Evolutionary conservation across 2,329 filamentous ascomycete species (phyloP).

Genomic region (Coniochaeta ligniaria): DNA sequence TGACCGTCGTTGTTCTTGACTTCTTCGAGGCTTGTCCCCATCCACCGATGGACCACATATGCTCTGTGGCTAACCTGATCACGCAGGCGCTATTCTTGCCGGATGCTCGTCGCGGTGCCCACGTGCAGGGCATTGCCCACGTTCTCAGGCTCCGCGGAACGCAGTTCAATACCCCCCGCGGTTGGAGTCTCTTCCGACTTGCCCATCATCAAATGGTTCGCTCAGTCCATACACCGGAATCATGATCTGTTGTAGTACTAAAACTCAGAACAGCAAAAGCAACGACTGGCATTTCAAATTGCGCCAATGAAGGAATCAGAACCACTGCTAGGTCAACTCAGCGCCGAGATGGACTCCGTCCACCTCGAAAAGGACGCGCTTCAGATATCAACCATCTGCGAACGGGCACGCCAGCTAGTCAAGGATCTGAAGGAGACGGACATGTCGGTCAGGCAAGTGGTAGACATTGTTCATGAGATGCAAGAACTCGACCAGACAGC

Average conservation of each 20-base stretch:
- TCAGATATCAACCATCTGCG: conserved; percentile 20
- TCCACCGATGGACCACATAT: neutral
- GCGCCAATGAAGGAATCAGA: conserved; percentile 19
- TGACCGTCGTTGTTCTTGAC: conserved; percentile 31
- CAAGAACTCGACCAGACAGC: conserved; percentile 19
- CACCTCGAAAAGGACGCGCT: conserved; percentile 19
- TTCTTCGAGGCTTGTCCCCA: conserved; percentile 26
- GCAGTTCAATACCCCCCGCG: conserved; percentile 25
- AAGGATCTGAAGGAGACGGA: conserved; percentile 9
- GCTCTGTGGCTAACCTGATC: neutral
- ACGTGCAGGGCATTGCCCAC: conserved; percentile 31
- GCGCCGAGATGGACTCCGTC: conserved; percentile 17
- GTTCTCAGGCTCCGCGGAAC: conserved; percentile 27
- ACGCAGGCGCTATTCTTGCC: conserved; percentile 24
- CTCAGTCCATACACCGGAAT: neutral
- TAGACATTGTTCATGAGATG: conserved; percentile 22
- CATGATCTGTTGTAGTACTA: neutral
- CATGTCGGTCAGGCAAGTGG: conserved; percentile 6
- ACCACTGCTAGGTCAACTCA: conserved; percentile 21
- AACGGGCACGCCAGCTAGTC: conserved; percentile 20
- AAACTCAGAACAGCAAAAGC: conserved; percentile 20
- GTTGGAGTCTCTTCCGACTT: conserved; percentile 31
- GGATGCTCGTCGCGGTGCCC: conserved; percentile 18
- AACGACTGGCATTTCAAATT: conserved; percentile 23
- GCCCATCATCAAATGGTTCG: conserved; percentile 25